Evolutionary conservation across 768 basidiomycete genomes (phyloP), one percentile per base, ranked within the genome.

Genomic region (Auriscalpium vulgare): DNA sequence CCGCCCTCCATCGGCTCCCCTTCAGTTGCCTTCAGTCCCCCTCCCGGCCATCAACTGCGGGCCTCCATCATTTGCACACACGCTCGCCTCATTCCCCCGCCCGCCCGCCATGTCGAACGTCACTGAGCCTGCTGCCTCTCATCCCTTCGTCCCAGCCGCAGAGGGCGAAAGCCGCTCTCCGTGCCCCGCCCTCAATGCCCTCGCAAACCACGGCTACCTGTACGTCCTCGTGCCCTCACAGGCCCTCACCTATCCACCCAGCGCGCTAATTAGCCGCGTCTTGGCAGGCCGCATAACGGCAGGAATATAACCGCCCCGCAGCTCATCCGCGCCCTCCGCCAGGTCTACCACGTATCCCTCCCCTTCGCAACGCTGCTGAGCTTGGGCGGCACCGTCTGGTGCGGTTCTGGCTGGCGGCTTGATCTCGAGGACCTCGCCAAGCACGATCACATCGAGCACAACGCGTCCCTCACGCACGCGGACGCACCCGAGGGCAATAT

Each of bases 161-260:
- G 1, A 14, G 2, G n/a, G 17, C 3, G 86, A 85, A 60, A 75
- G 75, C 52, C 76, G 87, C n/a, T 84, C 84, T 0, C 82, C 83
- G 5, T 90, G 88, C 62, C 88, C 88, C 2, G 88, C 85, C 0
- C 67, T 90, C 50, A 89, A 90, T 58, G 76, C 83, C 0, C 75
- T 89, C 58, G 87, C 88, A 0, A 89, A 89, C 62, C 86, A 89
- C 52, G 84, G 83, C 2, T 88, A 84, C 58, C 68, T 88, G 86
- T 88, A 63, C 62, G 83, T 78, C 29, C 29, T 29, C 29, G 3
- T 40, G 16, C 11, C 16, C 3, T 29, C 13, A 29, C 47, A 8
- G 10, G 34, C 5, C 43, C n/a, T n/a, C 23, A 21, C 16, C 14
- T 45, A 21, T 47, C 23, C 29, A 29, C 29, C 29, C 29, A 29